Evolutionary conservation across 768 basidiomycete species (phyloP).

Genomic region (Pholiota microspora): DNA sequence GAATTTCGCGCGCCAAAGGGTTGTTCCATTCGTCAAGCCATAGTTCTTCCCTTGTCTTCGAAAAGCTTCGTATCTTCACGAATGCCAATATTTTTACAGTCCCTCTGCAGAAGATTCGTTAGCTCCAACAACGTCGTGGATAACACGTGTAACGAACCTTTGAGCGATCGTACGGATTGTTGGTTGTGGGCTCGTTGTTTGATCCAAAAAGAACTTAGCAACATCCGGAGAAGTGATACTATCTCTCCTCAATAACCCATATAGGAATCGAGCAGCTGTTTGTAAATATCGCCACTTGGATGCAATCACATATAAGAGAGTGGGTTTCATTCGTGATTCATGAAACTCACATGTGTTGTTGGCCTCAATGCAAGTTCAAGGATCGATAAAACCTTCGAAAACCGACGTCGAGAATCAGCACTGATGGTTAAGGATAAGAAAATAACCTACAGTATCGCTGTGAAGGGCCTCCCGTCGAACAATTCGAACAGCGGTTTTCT

Average conservation of each 20-base stretch:
- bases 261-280: conserved; percentile 63
- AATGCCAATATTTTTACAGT: conserved; percentile 63
- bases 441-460: conserved; percentile 41
- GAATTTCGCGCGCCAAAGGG: conserved; percentile 49
- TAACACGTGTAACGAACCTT: conserved; percentile 38
- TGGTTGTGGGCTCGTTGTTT: conserved; percentile 69
- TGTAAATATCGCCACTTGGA: conserved; percentile 80
- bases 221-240: conserved; percentile 47
- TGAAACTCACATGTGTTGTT: conserved; percentile 64
- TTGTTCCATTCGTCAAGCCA: conserved; percentile 75
- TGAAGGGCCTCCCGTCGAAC: conserved; percentile 46
- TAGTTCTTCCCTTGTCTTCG: conserved; percentile 57
- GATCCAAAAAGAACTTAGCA: conserved; percentile 61
- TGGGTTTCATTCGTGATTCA: conserved; percentile 7
- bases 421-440: not conserved
- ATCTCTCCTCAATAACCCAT: conserved; percentile 64
- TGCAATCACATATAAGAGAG: conserved; percentile 11
- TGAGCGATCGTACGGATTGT: conserved; percentile 65
- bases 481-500: conserved; percentile 40
- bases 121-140: not conserved
- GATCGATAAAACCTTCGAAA: conserved; percentile 53
- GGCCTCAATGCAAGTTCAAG: conserved; percentile 58
- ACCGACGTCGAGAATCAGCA: conserved; percentile 8
- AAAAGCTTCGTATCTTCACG: conserved; percentile 76
- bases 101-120: conserved; percentile 40